phyloP scores from a whole-genome alignment of 768 basidiomycete genomes.

The Hebeloma cylindrosporum region DNA sequence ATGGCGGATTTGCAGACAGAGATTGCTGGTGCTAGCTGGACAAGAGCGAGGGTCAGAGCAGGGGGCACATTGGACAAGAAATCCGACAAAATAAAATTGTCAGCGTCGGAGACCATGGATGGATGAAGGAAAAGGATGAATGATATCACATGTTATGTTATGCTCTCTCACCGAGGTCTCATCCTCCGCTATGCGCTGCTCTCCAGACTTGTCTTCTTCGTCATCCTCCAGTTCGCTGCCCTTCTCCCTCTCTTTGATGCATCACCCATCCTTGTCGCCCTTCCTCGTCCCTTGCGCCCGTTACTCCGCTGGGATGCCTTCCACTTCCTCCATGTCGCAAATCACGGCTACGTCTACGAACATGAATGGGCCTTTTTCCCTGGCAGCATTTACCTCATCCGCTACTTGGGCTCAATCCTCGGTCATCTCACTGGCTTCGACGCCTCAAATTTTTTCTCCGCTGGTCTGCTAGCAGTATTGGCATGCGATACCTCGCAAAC shows the following conservation, averaged over 20 bases:
- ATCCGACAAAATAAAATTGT: constrained; percentile 31
- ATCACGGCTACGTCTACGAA: constrained; percentile 60
- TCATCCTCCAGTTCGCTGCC: constrained; percentile 30
- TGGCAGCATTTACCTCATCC: constrained; percentile 58
- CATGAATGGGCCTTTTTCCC: constrained; percentile 90
- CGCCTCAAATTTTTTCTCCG: constrained; percentile 32
- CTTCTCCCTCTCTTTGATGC: constrained; percentile 40
- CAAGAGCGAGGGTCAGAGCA: constrained; percentile 58
- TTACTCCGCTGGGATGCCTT: constrained; percentile 87
- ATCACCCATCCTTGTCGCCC: constrained; percentile 31
- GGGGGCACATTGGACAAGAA: constrained; percentile 63
- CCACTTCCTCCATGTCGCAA: constrained; percentile 74
- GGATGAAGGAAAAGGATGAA: constrained; percentile 6
- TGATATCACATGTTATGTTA: neutral
- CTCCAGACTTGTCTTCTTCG: constrained; percentile 22
- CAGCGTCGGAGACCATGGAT: constrained; percentile 14
- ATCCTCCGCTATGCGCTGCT: constrained; percentile 16
- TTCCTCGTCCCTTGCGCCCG: constrained; percentile 12
- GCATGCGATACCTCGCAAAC: constrained; percentile 44
- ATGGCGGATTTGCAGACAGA: constrained; percentile 39
- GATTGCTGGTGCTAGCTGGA: constrained; percentile 60
- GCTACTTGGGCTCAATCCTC: constrained; percentile 29
- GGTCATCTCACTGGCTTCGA: constrained; percentile 11
- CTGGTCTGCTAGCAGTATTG: constrained; percentile 37
- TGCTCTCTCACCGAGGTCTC: constrained; percentile 12